Conservation (phyloP, 2,329 filamentous ascomycete species). For the Fusarium miscanthi region DNA sequence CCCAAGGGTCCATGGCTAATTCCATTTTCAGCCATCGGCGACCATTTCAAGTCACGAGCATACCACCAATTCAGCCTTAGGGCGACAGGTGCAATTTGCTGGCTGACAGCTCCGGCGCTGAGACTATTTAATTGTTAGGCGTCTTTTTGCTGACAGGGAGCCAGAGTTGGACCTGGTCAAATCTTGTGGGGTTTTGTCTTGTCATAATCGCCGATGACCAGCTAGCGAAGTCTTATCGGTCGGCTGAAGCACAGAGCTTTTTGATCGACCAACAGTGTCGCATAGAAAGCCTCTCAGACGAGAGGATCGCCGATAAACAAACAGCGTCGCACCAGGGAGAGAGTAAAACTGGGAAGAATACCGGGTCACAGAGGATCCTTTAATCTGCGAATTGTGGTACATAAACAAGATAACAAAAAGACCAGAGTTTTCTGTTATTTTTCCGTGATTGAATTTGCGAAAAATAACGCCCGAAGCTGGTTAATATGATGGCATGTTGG, state of each 20-base stretch:
- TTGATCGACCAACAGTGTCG: slow-evolving; percentile 19
- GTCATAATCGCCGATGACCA: not conserved
- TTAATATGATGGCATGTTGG: slow-evolving; percentile 1
- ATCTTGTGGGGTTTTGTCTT: not conserved
- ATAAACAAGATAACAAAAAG: not conserved
- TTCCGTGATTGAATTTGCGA: not conserved
- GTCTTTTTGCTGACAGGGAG: not conserved
- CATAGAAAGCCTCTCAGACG: slow-evolving; percentile 1
- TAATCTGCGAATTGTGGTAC: slow-evolving; percentile 22
- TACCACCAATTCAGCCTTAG: slow-evolving; percentile 19
- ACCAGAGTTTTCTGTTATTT: not conserved
- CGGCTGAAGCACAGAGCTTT: slow-evolving; percentile 13
- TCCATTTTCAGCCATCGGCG: not conserved
- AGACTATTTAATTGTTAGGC: not conserved
- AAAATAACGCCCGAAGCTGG: not conserved
- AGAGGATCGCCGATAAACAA: slow-evolving; percentile 21
- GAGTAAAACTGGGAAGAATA: slow-evolving; percentile 25
- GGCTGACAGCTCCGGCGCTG: not conserved
- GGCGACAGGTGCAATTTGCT: not conserved
- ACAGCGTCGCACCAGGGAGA: slow-evolving; percentile 26
- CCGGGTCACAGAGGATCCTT: slow-evolving; percentile 28
- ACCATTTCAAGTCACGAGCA: slow-evolving; percentile 7
- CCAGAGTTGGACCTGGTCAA: not conserved
- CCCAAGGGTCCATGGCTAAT: slow-evolving; percentile 24
- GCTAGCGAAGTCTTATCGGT: not conserved